These are phyloP conservation scores for Venturiaceae sp. DNA, from an alignment of 2,329 filamentous ascomycete species.

Conservation along the genomic window DNA sequence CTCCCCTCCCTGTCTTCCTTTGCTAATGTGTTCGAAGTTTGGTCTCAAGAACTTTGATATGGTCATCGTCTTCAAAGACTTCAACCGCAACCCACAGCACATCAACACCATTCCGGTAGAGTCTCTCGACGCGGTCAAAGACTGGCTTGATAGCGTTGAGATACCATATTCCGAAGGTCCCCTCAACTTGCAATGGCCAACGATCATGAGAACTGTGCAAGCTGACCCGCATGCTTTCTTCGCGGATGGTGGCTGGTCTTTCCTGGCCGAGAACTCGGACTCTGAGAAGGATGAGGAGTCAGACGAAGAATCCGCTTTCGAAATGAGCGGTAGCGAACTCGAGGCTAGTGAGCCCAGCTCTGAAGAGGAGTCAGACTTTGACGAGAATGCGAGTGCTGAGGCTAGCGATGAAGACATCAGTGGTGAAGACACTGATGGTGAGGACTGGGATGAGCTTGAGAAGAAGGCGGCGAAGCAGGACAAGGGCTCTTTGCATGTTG, in stretches of 20 bases:
- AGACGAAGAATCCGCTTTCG: constrained; percentile 85
- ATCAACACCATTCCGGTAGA: constrained; percentile 98
- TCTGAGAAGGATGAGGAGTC: constrained; percentile 67
- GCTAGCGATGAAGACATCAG: constrained; percentile 60
- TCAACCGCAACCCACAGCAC: constrained; percentile 78
- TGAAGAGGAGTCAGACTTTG: constrained; percentile 88
- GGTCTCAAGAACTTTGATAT: constrained; percentile 98
- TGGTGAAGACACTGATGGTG: constrained; percentile 55
- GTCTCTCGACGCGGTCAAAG: constrained; percentile 87
- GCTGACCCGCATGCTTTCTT: constrained; percentile 94
- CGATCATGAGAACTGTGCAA: constrained; percentile 98
- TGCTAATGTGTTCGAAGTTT: constrained; percentile 47
- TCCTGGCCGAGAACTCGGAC: constrained; percentile 80
- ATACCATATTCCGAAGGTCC: constrained; percentile 92
- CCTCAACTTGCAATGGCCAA: constrained; percentile 96
- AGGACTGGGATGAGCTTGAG: constrained; percentile 93
- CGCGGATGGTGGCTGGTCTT: constrained; percentile 87
- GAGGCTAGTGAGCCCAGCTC: constrained; percentile 62
- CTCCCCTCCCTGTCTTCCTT: neutral
- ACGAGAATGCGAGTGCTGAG: constrained; percentile 76
- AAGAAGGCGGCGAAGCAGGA: constrained; percentile 63
- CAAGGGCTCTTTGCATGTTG: constrained; percentile 13
- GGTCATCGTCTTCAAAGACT: constrained; percentile 97
- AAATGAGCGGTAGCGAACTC: constrained; percentile 78
- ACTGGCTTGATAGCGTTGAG: constrained; percentile 93